Base-by-base conservation (phyloP, 441 rosid species). In the Populus hybrid region DNA sequence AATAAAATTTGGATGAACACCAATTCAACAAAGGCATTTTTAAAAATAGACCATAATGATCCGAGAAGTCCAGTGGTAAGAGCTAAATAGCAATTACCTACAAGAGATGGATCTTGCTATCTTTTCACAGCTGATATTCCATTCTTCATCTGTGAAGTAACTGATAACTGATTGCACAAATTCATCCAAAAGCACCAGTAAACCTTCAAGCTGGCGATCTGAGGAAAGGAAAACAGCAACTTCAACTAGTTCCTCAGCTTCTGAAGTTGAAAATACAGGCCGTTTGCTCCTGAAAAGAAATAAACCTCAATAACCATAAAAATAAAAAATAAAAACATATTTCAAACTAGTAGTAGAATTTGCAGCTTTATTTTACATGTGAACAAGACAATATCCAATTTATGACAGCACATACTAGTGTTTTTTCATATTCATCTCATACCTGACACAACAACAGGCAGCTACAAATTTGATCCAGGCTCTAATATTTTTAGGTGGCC, bases 141-240 rank as follows among this genome's bases (percentile, higher is more conserved):
- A 95, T 81, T 92, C 95, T 77, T 82, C 84, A 23, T 91, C 93
- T 59, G 88, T 87, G 57, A 93, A 91, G 79, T 85, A 90, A 80
- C 78, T 84, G 67, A 89, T 75, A 81, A 86, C 82, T 61, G 92
- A 90, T 64, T 70, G 76, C 85, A 91, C 38, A 76, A 91, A 85
- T 57, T 88, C 86, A 67, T 82, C 76, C 75, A 93, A 70, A 64
- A 84, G 88, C 75, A 81, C 82, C 2, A 87, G 88, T 72, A 92
- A 85, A 64, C 95, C 97, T 79, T 82, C 88, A 84, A 93, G 89
- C 74, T 74, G 85, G 66, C 91, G 89, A 76, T 95, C 98, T 79
- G 93, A 83, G 75, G 80, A 86, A 34, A 93, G 84, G 69, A 70
- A 82, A 67, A 88, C 80, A 67, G 86, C 69, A 59, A 85, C 80